Conservation (phyloP, 23 red algal genomes). For the Pyropia haitanensis region DNA sequence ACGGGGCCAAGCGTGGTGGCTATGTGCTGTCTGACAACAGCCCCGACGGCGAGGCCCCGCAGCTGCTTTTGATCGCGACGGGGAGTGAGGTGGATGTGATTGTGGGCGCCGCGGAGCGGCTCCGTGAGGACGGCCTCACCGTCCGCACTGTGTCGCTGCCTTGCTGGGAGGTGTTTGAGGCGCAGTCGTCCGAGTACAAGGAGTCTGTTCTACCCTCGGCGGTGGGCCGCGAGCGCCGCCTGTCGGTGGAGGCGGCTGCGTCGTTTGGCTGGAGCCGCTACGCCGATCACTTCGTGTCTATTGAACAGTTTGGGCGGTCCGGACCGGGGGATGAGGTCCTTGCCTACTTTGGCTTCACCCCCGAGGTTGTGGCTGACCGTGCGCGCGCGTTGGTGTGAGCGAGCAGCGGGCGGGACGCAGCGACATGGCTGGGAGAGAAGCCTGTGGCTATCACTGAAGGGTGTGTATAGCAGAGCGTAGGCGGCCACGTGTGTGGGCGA, state of each 20-base stretch:
- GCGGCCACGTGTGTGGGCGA: too few species aligned
- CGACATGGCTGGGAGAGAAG: too few species aligned
- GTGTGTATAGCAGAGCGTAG: too few species aligned
- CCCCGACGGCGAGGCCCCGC: constrained; percentile 29
- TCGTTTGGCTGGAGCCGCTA: constrained; percentile 77
- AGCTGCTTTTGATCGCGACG: constrained; percentile 82
- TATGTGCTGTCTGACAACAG: constrained; percentile 83
- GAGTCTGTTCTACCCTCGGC: constrained; percentile 68
- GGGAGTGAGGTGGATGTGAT: constrained; percentile 80
- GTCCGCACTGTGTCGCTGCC: constrained; percentile 87
- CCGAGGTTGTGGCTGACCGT: too few species aligned
- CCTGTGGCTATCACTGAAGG: too few species aligned
- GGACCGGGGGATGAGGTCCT: constrained; percentile 68
- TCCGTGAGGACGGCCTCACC: constrained; percentile 51
- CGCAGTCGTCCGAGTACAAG: constrained; percentile 75
- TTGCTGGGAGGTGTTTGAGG: constrained; percentile 87
- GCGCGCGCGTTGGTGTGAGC: too few species aligned
- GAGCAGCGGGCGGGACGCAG: too few species aligned
- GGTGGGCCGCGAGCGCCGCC: constrained; percentile 43
- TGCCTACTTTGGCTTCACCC: constrained; percentile 82
- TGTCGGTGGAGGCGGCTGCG: constrained; percentile 71
- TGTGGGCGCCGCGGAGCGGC: constrained; percentile 47
- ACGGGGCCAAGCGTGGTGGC: constrained; percentile 70
- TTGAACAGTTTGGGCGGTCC: constrained; percentile 90
- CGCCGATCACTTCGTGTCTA: constrained; percentile 66